Evolutionary conservation across 2,329 filamentous ascomycete species (phyloP).

Genomic region (Colletotrichum limetticola): DNA sequence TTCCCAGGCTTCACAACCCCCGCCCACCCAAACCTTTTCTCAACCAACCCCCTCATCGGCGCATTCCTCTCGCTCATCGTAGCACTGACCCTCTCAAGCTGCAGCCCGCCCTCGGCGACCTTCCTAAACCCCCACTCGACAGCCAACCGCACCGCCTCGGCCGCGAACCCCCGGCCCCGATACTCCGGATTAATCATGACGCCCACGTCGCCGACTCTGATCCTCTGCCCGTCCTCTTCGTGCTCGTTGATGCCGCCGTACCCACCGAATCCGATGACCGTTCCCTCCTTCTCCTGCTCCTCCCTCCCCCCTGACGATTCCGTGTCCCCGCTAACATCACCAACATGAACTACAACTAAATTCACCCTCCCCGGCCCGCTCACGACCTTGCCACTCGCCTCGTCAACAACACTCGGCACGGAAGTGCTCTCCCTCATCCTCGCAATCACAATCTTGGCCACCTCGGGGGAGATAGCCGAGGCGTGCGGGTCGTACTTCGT

Average conservation of each 20-base stretch:
- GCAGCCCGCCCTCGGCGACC: slow-evolving; percentile 38
- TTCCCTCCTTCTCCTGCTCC: background rate
- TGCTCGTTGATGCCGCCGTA: slow-evolving; percentile 42
- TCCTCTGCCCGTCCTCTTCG: slow-evolving; percentile 30
- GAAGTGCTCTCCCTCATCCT: slow-evolving; percentile 40
- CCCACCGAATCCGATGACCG: slow-evolving; percentile 42
- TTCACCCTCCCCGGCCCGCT: slow-evolving; percentile 42
- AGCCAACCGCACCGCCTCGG: slow-evolving; percentile 40
- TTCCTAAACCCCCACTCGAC: slow-evolving; percentile 41
- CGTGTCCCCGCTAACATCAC: background rate
- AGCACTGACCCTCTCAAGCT: slow-evolving; percentile 42
- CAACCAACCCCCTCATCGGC: slow-evolving; percentile 39
- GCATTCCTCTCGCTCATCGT: slow-evolving; percentile 39
- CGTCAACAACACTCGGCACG: slow-evolving; percentile 37
- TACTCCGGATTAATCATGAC: slow-evolving; percentile 40
- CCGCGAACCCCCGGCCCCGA: slow-evolving; percentile 40
- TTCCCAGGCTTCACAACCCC: slow-evolving; percentile 33
- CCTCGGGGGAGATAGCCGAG: slow-evolving; percentile 29
- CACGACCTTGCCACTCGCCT: slow-evolving; percentile 17
- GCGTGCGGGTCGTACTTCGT: slow-evolving; percentile 34
- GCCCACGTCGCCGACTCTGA: slow-evolving; percentile 42
- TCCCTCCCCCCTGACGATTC: too few relatives aligned
- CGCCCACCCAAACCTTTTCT: slow-evolving; percentile 39
- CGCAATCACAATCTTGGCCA: slow-evolving; percentile 36
- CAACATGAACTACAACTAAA: slow-evolving; percentile 38